Percentiles rank a stretch among this genome's conserved stretches.
Conservation (phyloP, 2,329 filamentous ascomycete genomes). For the Phaeosphaeriaceae sp. region DNA sequence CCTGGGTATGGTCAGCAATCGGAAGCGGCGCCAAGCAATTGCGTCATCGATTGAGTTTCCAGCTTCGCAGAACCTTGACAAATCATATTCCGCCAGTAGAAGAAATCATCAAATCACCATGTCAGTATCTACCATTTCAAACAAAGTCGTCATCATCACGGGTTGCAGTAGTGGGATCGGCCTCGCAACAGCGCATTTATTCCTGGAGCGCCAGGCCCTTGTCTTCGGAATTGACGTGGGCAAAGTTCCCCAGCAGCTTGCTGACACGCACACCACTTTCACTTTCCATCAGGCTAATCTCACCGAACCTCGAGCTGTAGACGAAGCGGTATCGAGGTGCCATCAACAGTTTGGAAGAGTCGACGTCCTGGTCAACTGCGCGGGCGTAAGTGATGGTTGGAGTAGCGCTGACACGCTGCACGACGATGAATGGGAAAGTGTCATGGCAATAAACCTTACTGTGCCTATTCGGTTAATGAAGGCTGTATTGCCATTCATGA, state of each 20-base stretch:
- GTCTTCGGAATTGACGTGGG: slow-evolving; percentile 40
- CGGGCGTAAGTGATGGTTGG: slow-evolving; percentile 54
- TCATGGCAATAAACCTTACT: slow-evolving; percentile 53
- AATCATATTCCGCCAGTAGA: neutral
- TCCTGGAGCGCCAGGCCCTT: slow-evolving; percentile 30
- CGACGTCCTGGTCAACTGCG: slow-evolving; percentile 56
- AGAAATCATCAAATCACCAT: slow-evolving; percentile 1
- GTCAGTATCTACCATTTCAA: slow-evolving; percentile 28
- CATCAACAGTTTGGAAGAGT: slow-evolving; percentile 29
- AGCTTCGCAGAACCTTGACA: neutral
- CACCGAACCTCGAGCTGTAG: slow-evolving; percentile 21
- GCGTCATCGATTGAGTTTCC: neutral
- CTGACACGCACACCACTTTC: slow-evolving; percentile 23
- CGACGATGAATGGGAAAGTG: slow-evolving; percentile 50
- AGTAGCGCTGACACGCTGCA: slow-evolving; percentile 48
- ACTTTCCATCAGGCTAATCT: slow-evolving; percentile 35
- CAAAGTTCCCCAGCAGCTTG: slow-evolving; percentile 21
- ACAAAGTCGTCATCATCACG: slow-evolving; percentile 36
- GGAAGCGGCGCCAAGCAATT: neutral
- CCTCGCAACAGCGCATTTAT: slow-evolving; percentile 33
- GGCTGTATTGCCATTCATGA: slow-evolving; percentile 52
- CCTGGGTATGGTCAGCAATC: no score
- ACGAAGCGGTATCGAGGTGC: slow-evolving; percentile 32
- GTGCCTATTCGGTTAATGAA: slow-evolving; percentile 55
- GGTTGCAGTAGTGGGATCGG: slow-evolving; percentile 41